Percentiles rank a stretch among this genome's conserved stretches.
These are phyloP conservation scores for Aspergillus sp. DNA, from an alignment of 2,329 filamentous ascomycete species.

Conservation along the genomic window DNA sequence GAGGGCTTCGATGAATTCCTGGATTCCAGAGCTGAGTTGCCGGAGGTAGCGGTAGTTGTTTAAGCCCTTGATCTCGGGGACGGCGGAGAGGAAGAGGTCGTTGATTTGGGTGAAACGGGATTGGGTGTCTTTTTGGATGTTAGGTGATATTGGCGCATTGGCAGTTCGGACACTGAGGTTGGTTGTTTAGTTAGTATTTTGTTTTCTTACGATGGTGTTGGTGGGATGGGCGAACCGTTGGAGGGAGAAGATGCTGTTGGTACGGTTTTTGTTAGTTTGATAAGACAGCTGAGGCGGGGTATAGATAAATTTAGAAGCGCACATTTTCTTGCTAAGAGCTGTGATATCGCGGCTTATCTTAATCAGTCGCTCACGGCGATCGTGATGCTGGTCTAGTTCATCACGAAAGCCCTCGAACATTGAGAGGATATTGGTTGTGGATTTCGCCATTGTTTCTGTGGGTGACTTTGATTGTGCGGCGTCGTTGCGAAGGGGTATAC, in stretches of 20 bases:
- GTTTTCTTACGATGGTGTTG: not conserved
- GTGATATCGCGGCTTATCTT: slow-evolving; percentile 93
- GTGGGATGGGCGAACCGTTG: slow-evolving; percentile 60
- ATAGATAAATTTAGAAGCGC: slow-evolving; percentile 29
- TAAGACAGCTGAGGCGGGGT: not conserved
- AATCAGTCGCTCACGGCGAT: slow-evolving; percentile 83
- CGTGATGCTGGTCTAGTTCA: slow-evolving; percentile 92
- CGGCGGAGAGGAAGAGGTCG: slow-evolving; percentile 65
- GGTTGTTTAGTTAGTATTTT: slow-evolving; percentile 23
- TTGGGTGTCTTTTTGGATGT: slow-evolving; percentile 69
- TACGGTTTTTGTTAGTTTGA: not conserved
- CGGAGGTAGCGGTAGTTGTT: slow-evolving; percentile 80
- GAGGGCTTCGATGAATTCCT: slow-evolving; percentile 91
- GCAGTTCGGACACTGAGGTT: slow-evolving; percentile 40
- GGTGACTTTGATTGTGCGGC: slow-evolving; percentile 11
- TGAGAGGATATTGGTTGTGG: slow-evolving; percentile 44
- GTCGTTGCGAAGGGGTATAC: slow-evolving; percentile 25
- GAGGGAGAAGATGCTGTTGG: slow-evolving; percentile 74
- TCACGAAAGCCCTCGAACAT: slow-evolving; percentile 86
- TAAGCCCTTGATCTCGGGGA: slow-evolving; percentile 71
- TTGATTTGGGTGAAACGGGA: slow-evolving; percentile 70
- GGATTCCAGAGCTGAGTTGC: slow-evolving; percentile 75
- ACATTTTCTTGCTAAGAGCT: slow-evolving; percentile 96
- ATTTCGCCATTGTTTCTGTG: not conserved
- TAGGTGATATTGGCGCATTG: slow-evolving; percentile 56